Evolutionary conservation across 495 filamentous ascomycete genomes (phyloP).

Genomic region (Tetracladium marchalianum): DNA sequence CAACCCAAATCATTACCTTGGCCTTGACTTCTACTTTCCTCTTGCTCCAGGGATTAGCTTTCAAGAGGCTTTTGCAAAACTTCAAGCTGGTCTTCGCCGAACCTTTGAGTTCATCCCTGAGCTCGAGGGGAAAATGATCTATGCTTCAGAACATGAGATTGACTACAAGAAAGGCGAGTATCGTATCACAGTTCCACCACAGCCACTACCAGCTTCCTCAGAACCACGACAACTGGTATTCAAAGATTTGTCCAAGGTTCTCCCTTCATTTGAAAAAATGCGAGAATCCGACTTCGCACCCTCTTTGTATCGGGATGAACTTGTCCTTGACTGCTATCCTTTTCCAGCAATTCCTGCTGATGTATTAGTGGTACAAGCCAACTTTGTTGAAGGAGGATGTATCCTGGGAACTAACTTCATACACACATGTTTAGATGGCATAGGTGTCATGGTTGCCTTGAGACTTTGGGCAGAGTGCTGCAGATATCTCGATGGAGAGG

Average conservation of each 20-base stretch:
- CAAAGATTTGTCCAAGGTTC: constrained; percentile 16
- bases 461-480: constrained; percentile 26
- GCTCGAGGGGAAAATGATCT: constrained; percentile 22
- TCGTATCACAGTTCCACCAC: constrained; percentile 17
- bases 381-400: constrained; percentile 29
- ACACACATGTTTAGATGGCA: constrained; percentile 36
- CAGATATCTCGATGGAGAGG: constrained; percentile 24
- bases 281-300: constrained; percentile 17
- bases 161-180: constrained; percentile 21
- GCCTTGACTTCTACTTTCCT: constrained; percentile 21
- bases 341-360: constrained; percentile 23
- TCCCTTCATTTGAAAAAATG: constrained; percentile 22
- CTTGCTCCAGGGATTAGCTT: constrained; percentile 16
- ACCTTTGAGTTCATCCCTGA: constrained; percentile 22
- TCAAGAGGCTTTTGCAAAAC: constrained; percentile 16
- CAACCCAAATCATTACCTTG: constrained; percentile 21
- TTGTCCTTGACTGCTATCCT: constrained; percentile 16
- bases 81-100: constrained; percentile 23
- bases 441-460: constrained; percentile 22
- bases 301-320: constrained; percentile 17
- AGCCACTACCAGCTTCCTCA: constrained; percentile 5
- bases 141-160: constrained; percentile 22
- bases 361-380: constrained; percentile 25
- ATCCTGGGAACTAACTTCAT: constrained; percentile 40
- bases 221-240: constrained; percentile 13